Base-by-base conservation (phyloP, 2,329 filamentous ascomycete species). In the Exophiala aquamarina region DNA sequence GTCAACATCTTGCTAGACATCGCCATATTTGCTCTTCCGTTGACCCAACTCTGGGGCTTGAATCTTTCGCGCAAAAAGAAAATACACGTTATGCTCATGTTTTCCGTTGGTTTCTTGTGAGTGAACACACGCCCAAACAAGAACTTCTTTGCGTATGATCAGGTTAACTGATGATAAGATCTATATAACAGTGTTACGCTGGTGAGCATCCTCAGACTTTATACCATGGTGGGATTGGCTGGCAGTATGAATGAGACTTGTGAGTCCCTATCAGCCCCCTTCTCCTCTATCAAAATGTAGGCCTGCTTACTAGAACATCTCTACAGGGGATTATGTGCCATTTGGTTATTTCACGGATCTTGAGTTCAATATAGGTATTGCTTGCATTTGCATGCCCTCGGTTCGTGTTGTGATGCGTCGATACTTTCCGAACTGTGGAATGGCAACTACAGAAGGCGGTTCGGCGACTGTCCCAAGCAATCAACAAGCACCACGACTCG, bases 1-100 rank as follows among this genome's bases (percentile, higher is more conserved):
- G 70, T 78, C 44, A 76, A 74, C 49, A 79, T 82, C 35, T 59
- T 64, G 0, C 63, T 78, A 18, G 78, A 82, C 49, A 14, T 76
- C 2, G 73, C 73, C 68, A 74, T 81, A 59, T 66, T 82, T 20
- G 68, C 61, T 0, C 62, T 82, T 2, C 78, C 79, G 0, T 58
- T 79, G 3, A 69, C 66, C 17, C 70, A 76, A 44, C 56, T 79
- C 2, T 60, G 61, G 19, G 50, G 59, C 0, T 62, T 79, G 6
- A 69, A 70, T 3, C 50, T 78, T 18, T 68, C 71, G 41, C 71
- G 67, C 64, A 72, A 67, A 53, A 76, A 74, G 61, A 79, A 76
- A 61, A 29, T 73, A 13, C 67, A 72, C 13, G 68, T 78, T 3
- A 63, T 65, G 5, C 49, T 75, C 49, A 78, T 79, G 75, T 79